phyloP scores from a whole-genome alignment of 2,329 filamentous ascomycete genomes.

The Thelonectria rubi region DNA sequence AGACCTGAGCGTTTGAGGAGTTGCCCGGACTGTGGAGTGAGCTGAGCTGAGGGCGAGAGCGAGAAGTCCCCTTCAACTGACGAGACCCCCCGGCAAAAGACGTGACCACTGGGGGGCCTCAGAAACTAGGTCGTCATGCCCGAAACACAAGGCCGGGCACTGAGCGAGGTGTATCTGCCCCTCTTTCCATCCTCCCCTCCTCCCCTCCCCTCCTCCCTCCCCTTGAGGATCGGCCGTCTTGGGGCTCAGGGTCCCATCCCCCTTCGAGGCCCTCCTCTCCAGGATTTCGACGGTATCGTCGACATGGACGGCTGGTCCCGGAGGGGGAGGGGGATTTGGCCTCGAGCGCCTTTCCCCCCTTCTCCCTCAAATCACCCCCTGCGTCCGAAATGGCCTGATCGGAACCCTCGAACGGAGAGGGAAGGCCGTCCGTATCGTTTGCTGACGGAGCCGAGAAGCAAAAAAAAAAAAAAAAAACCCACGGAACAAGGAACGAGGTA shows the following conservation, averaged over 20 bases:
- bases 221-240: conserved; percentile 6
- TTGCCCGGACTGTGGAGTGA: too few relatives aligned
- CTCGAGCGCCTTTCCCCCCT: not conserved
- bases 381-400: conserved; percentile 23
- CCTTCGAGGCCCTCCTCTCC: not conserved
- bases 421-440: conserved; percentile 10
- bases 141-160: too few relatives aligned
- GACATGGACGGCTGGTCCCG: conserved; percentile 14
- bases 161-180: too few relatives aligned
- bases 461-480: not conserved
- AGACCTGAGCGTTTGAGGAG: too few relatives aligned
- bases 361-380: conserved; percentile 10
- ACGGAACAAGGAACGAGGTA: conserved; percentile 14
- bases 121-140: too few relatives aligned
- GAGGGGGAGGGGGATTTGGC: conserved; percentile 8
- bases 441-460: conserved; percentile 1
- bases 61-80: too few relatives aligned
- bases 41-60: too few relatives aligned
- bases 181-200: too few relatives aligned
- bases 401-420: conserved; percentile 12
- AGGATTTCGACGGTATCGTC: conserved; percentile 12
- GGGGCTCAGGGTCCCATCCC: not conserved
- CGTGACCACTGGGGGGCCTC: too few relatives aligned
- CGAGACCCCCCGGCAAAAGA: too few relatives aligned
- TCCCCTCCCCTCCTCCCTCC: not conserved